These are phyloP conservation scores for Silene conica DNA, from an alignment of 148 eudicot genomes.

Conservation along the genomic window DNA sequence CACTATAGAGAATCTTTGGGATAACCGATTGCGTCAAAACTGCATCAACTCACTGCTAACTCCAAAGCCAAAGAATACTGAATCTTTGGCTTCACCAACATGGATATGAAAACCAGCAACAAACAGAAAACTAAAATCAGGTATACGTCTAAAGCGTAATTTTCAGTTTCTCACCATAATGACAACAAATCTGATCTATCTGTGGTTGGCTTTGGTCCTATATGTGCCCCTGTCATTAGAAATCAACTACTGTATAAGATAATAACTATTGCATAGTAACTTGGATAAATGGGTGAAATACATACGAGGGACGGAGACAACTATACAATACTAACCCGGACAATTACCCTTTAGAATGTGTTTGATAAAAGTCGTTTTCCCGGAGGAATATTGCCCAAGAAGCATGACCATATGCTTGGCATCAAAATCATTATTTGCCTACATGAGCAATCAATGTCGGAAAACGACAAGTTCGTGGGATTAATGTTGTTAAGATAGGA, in stretches of 20 bases:
- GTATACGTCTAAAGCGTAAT: background rate
- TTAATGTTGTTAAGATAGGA: too few species aligned
- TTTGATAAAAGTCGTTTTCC: slow-evolving; percentile 92
- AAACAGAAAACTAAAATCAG: too few species aligned
- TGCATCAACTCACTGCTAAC: too few species aligned
- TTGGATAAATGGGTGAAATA: background rate
- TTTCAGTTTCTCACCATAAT: slow-evolving; percentile 52
- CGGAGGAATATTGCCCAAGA: slow-evolving; percentile 94
- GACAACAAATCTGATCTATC: slow-evolving; percentile 82
- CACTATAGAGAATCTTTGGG: too few species aligned
- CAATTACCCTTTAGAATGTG: slow-evolving; percentile 73
- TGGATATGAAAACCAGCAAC: too few species aligned
- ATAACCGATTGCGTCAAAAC: background rate
- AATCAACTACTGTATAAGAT: background rate
- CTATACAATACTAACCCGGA: slow-evolving; percentile 47
- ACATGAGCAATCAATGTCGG: slow-evolving; percentile 14
- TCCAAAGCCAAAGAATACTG: too few species aligned
- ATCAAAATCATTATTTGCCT: slow-evolving; percentile 82
- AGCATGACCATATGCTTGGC: slow-evolving; percentile 99
- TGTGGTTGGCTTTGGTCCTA: slow-evolving; percentile 97
- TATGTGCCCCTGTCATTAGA: slow-evolving; percentile 69
- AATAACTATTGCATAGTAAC: background rate
- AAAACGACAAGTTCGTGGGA: too few species aligned
- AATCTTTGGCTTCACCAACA: too few species aligned
- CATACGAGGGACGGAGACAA: background rate